phyloP scores from a whole-genome alignment of 2,329 filamentous ascomycete species.

The Pseudogymnoascus sp. region DNA sequence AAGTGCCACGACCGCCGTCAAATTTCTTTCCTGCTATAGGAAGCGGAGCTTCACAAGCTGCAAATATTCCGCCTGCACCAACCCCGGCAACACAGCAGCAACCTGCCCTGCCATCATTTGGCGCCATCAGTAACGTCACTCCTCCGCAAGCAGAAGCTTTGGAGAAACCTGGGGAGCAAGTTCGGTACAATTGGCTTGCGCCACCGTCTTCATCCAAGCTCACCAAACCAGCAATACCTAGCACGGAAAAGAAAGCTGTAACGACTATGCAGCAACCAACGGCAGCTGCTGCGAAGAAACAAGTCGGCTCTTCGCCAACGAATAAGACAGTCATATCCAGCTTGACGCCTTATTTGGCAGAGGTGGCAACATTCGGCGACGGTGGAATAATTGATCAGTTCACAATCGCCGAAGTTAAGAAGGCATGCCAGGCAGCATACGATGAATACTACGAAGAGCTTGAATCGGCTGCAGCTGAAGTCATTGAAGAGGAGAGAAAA shows the following conservation, averaged over 20 bases:
- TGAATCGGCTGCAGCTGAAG: constrained; percentile 18
- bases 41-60: background rate
- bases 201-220: background rate
- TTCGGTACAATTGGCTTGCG: constrained; percentile 2
- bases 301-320: background rate
- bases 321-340: background rate
- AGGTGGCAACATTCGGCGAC: constrained; percentile 17
- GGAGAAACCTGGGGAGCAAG: background rate
- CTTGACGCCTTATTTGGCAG: background rate
- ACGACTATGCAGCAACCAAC: background rate
- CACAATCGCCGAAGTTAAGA: constrained; percentile 19
- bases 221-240: background rate
- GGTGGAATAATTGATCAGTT: constrained; percentile 30
- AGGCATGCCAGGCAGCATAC: background rate
- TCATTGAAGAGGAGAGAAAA: constrained; percentile 14
- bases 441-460: constrained; percentile 17
- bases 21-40: background rate
- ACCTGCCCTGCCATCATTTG: background rate
- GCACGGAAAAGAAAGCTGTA: background rate
- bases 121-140: background rate
- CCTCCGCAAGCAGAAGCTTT: background rate
- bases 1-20: background rate
- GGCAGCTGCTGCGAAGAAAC: background rate
- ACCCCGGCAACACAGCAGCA: background rate
- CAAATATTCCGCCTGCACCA: background rate